Percentiles rank a stretch among this genome's conserved stretches.
These are phyloP conservation scores for Diaporthe citriasiana DNA, from an alignment of 2,329 filamentous ascomycete genomes.

Conservation along the genomic window DNA sequence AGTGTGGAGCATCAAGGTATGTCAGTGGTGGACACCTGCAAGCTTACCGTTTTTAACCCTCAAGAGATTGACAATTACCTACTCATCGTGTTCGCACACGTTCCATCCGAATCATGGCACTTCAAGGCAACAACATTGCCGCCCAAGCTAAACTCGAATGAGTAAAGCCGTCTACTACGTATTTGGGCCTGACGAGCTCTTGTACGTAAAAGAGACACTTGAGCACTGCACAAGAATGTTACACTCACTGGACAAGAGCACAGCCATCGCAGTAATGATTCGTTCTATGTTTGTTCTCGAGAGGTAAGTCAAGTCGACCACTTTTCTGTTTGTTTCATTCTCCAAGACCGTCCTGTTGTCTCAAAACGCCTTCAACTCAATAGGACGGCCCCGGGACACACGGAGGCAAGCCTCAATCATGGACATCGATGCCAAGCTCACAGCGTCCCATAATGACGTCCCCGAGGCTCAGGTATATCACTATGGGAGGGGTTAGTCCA, in stretches of 20 bases:
- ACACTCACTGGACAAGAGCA: no score
- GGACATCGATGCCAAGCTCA: slow-evolving; percentile 1
- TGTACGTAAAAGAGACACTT: not conserved
- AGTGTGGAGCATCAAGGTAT: not conserved
- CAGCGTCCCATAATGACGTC: not conserved
- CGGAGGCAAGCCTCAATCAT: not conserved
- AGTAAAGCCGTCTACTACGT: not conserved
- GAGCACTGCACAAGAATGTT: not conserved
- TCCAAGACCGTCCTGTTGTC: not conserved
- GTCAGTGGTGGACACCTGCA: not conserved
- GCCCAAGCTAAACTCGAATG: not conserved
- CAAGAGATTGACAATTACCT: not conserved
- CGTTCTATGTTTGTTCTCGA: no score
- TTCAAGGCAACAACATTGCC: not conserved
- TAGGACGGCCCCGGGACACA: no score
- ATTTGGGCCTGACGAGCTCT: not conserved
- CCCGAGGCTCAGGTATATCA: not conserved
- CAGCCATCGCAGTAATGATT: not conserved
- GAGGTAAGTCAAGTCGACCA: not conserved
- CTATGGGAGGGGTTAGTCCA: not conserved
- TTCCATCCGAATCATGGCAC: not conserved
- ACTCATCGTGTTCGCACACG: no score
- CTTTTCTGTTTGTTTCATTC: not conserved
- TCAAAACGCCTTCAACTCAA: not conserved
- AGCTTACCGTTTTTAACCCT: not conserved